Conservation (phyloP, 2,329 filamentous ascomycete species). For the Aspergillus glaucus region DNA sequence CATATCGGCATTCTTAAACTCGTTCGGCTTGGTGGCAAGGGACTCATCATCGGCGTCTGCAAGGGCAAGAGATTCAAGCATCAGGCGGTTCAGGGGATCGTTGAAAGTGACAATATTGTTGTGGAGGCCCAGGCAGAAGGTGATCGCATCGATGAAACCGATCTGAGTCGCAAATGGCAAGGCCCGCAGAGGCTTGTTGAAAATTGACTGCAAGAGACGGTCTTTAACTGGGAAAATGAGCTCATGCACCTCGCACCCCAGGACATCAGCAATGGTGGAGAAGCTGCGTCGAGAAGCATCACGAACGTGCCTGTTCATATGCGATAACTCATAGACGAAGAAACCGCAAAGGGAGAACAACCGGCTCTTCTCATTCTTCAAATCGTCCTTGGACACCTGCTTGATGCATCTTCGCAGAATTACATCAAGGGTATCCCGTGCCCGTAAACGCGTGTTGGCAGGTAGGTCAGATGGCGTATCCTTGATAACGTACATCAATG, state of each 20-base stretch:
- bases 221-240: conserved; percentile 87
- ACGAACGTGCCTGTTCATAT: conserved; percentile 93
- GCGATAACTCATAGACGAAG: conserved; percentile 80
- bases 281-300: conserved; percentile 78
- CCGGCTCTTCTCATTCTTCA: conserved; percentile 59
- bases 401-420: conserved; percentile 74
- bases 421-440: conserved; percentile 74
- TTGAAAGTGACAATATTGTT: conserved; percentile 87
- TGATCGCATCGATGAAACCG: conserved; percentile 96
- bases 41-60: conserved; percentile 93
- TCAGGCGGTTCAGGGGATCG: conserved; percentile 78
- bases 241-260: conserved; percentile 76
- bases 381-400: conserved; percentile 71
- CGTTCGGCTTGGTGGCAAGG: conserved; percentile 82
- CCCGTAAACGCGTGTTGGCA: conserved; percentile 75
- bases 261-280: conserved; percentile 70
- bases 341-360: conserved; percentile 74
- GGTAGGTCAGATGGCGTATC: conserved; percentile 94
- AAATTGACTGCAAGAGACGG: conserved; percentile 81
- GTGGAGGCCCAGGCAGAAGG: conserved; percentile 85
- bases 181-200: conserved; percentile 87
- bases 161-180: conserved; percentile 94
- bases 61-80: conserved; percentile 88
- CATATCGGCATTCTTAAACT: conserved; percentile 91
- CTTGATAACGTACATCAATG: conserved; percentile 96